Evolutionary conservation across 2,329 filamentous ascomycete genomes (phyloP), one percentile per base, ranked within the genome.

Genomic region (Trichoderma aggressivum): DNA sequence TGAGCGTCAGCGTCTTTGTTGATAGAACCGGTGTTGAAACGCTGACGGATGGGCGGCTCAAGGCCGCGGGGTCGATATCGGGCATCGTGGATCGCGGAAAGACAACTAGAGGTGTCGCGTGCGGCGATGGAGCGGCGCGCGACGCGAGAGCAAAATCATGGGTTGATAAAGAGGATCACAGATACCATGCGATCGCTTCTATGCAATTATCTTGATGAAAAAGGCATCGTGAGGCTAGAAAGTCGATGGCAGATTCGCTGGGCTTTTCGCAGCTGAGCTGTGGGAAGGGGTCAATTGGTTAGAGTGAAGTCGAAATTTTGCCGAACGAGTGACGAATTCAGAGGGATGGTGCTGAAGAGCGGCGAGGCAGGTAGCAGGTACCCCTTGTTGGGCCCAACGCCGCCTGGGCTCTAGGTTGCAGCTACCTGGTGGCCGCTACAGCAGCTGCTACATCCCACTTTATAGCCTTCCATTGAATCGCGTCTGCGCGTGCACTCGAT

Each of bases 1-100:
- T 84, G 70, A 87, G 83, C 58, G 85, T 85, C 75, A 90, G 85
- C 64, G 87, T 83, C 78, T 90, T 90, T 58, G 82, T 84, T 72
- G 87, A 81, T 71, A 91, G 80, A 53, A 88, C 83, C 72, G 89
- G 88, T 6, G 89, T 90, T 59, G 87, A 84, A 70, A 89, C 84
- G 79, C 82, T 86, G 79, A 86, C 80, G 61, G 88, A 82, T 73
- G 88, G 87, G 77, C 89, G 88, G 84, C 88, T 90, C 77, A 91
- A 81, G 74, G 89, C 89, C 83, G 89, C 88, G 77, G 89, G 89
- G 84, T 91, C 89, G 82, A 91, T 91, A 82, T 91, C 89, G 77
- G 89, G 89, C 89, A 91, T 91, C 75, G 77, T 78, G 77, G 75
- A 69, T 64, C 73, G 73, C 70, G 73, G 73, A 76, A 74, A 74